These are phyloP conservation scores for Tricholoma hemisulphureum DNA, from an alignment of 768 basidiomycete species.

Conservation along the genomic window DNA sequence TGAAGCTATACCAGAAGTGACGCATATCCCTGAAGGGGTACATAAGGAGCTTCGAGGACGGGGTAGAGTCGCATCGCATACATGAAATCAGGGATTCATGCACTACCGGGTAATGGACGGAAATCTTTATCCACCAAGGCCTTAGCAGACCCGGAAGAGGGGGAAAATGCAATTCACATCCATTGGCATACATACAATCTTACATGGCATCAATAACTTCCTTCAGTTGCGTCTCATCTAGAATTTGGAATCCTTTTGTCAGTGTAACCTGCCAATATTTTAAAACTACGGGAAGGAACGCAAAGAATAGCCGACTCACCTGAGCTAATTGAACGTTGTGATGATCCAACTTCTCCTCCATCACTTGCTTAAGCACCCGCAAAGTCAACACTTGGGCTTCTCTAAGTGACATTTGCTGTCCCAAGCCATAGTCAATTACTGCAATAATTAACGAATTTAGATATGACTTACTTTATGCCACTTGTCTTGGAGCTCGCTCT, in stretches of 20 bases:
- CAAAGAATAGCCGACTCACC: slow-evolving; percentile 42
- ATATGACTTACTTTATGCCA: slow-evolving; percentile 79
- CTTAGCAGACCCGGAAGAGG: too few species aligned
- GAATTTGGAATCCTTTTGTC: slow-evolving; percentile 82
- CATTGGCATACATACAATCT: slow-evolving; percentile 23
- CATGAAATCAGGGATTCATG: neutral
- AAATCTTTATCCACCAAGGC: neutral
- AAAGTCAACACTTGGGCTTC: slow-evolving; percentile 88
- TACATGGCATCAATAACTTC: slow-evolving; percentile 83
- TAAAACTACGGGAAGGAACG: neutral
- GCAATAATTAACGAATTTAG: neutral
- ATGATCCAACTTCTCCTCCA: slow-evolving; percentile 99
- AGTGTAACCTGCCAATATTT: slow-evolving; percentile 64
- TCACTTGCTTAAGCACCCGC: slow-evolving; percentile 94
- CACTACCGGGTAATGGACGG: neutral
- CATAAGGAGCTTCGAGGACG: too few species aligned
- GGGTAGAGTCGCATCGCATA: too few species aligned
- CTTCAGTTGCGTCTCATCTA: slow-evolving; percentile 79
- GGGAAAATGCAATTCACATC: neutral
- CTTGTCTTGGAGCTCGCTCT: slow-evolving; percentile 94
- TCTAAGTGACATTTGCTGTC: slow-evolving; percentile 82
- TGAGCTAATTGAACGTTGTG: slow-evolving; percentile 98
- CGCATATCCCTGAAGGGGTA: too few species aligned
- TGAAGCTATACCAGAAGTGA: too few species aligned
- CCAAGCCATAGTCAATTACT: slow-evolving; percentile 1